phyloP scores from a whole-genome alignment of 2,329 filamentous ascomycete genomes.

The Diplodia mutila region DNA sequence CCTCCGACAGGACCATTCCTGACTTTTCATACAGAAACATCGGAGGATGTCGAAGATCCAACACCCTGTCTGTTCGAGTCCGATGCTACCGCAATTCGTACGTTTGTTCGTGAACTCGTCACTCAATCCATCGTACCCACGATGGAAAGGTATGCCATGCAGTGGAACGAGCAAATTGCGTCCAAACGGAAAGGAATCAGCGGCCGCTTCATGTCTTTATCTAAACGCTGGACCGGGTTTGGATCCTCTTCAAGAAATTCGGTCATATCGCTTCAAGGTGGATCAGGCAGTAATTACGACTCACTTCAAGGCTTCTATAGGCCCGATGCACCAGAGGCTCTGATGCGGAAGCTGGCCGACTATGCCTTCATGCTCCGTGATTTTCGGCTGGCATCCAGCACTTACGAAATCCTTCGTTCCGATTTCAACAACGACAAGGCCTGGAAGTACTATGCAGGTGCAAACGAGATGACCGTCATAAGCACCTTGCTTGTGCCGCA shows the following conservation, averaged over 20 bases:
- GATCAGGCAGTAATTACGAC: slow-evolving; percentile 74
- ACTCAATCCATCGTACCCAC: slow-evolving; percentile 92
- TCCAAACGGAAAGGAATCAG: slow-evolving; percentile 85
- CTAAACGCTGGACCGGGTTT: slow-evolving; percentile 86
- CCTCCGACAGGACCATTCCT: not conserved
- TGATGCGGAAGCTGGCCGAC: slow-evolving; percentile 91
- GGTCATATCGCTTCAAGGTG: slow-evolving; percentile 52
- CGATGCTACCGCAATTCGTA: slow-evolving; percentile 83
- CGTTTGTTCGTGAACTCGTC: slow-evolving; percentile 91
- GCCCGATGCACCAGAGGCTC: slow-evolving; percentile 81
- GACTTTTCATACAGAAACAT: slow-evolving; percentile 53
- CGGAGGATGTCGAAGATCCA: slow-evolving; percentile 72
- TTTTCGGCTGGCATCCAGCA: slow-evolving; percentile 89
- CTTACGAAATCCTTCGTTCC: slow-evolving; percentile 84
- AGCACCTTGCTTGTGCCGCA: slow-evolving; percentile 79
- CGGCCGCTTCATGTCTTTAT: slow-evolving; percentile 92
- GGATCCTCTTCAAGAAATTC: slow-evolving; percentile 66
- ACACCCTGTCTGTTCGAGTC: slow-evolving; percentile 87
- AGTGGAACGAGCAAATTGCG: slow-evolving; percentile 97
- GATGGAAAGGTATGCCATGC: slow-evolving; percentile 88
- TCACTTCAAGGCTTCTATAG: slow-evolving; percentile 76
- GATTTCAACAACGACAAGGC: slow-evolving; percentile 96
- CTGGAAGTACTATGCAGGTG: slow-evolving; percentile 91
- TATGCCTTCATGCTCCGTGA: slow-evolving; percentile 97
- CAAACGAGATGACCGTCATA: slow-evolving; percentile 92